Conservation (phyloP, 306 rosid species). For the Rubus idaeus region DNA sequence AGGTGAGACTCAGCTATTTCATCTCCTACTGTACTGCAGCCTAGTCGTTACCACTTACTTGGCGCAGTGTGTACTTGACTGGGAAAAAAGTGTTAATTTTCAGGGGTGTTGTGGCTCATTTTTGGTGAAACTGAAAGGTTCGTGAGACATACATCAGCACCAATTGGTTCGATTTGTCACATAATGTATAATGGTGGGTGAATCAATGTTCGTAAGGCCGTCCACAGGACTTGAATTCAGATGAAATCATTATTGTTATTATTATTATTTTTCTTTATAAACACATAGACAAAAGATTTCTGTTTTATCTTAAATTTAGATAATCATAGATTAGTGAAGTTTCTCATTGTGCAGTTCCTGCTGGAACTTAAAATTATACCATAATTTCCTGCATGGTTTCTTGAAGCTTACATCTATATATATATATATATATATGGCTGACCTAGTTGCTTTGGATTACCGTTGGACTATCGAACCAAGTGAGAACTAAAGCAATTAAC, state of each 20-base stretch:
- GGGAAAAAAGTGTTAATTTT: neutral
- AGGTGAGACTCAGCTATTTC: neutral
- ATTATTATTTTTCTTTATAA: neutral
- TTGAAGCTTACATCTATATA: neutral
- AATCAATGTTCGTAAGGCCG: neutral
- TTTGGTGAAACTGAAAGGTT: neutral
- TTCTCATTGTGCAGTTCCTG: neutral
- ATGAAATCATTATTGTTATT: too few relatives aligned
- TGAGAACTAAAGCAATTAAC: too few relatives aligned
- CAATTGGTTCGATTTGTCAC: neutral
- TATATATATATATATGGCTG: too few relatives aligned
- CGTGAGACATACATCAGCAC: neutral
- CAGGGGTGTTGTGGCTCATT: neutral
- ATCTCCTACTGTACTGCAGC: neutral
- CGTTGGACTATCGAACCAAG: neutral
- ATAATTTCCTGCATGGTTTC: neutral
- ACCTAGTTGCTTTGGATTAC: too few relatives aligned
- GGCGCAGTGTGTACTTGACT: neutral
- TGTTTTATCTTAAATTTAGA: neutral
- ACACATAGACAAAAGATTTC: neutral
- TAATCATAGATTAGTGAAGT: neutral
- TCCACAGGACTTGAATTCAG: too few relatives aligned
- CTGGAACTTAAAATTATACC: too few relatives aligned
- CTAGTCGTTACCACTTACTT: neutral
- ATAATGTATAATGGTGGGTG: neutral